These are phyloP conservation scores for Athelia sp. DNA, from an alignment of 1,284 basidiomycete genomes.

Conservation along the genomic window DNA sequence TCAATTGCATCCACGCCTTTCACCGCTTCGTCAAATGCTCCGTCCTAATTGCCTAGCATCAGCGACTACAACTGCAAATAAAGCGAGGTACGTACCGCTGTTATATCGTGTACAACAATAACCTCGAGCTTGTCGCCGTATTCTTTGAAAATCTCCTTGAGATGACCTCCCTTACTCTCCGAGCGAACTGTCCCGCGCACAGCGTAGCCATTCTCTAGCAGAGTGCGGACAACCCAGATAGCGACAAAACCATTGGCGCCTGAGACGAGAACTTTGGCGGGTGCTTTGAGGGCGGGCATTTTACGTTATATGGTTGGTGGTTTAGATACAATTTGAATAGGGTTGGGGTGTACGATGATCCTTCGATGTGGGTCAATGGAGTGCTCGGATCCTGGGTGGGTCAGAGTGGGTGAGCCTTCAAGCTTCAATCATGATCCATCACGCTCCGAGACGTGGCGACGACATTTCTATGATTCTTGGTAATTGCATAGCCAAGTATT, in stretches of 20 bases:
- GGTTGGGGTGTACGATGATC: neutral
- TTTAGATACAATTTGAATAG: no score
- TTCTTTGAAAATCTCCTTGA: constrained; percentile 40
- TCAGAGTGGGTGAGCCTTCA: no score
- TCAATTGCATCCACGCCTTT: constrained; percentile 36
- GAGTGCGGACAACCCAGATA: constrained; percentile 26
- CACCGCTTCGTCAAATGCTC: constrained; percentile 37
- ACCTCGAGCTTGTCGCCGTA: constrained; percentile 42
- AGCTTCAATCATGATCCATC: no score
- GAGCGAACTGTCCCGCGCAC: constrained; percentile 48
- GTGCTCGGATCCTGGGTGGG: no score
- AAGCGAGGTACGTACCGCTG: constrained; percentile 28
- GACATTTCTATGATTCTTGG: no score
- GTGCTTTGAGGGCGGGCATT: constrained; percentile 35
- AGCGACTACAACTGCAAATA: neutral
- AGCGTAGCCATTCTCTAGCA: constrained; percentile 30
- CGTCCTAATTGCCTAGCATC: constrained; percentile 15
- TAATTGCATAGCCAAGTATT: no score
- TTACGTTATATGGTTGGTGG: neutral
- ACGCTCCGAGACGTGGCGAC: no score
- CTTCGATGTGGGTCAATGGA: no score
- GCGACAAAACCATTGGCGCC: constrained; percentile 35
- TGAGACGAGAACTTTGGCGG: constrained; percentile 34
- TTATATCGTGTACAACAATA: constrained; percentile 53
- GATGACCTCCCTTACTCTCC: constrained; percentile 37